Evolutionary conservation across 495 filamentous ascomycete species (phyloP), one percentile per base, ranked within the genome.

Genomic region (Cairneyella variabilis): DNA sequence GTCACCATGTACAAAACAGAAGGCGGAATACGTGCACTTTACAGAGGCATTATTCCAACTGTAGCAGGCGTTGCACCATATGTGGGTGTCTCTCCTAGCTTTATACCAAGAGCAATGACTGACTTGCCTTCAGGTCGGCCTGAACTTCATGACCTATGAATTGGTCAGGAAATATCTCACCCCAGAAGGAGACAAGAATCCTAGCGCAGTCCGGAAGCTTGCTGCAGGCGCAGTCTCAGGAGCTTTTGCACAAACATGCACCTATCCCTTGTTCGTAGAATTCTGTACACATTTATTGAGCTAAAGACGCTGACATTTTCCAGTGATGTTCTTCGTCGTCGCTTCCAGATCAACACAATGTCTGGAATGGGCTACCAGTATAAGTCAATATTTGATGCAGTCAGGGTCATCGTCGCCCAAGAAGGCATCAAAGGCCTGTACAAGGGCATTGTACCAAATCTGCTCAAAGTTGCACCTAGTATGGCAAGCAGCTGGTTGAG

Each of bases 301-400:
- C 37, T 41, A n/a, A 1, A 23, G 1, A 39, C 28, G 32, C 56
- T 63, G 12, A 63, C 44, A 37, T 16, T 26, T 40, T 42, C 23
- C 53, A 95, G 90, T 64, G 91, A 96, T 69, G 95, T 98, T 1
- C 78, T 98, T n/a, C 88, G 93, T 16, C 83, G 93, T 44, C 80
- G 93, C 25, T 98, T 98, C 63, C 93, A 98, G 61, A 95, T 98
- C 71, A 98, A 98, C 66, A 97, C 91, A 44, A 98, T 98, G 93
- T 88, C 84, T 22, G 92, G 92, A n/a, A 91, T 98, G 83, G 95
- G 93, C 37, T 97, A 96, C 61, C 82, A 91, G 66, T 98, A 98
- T 72, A 89, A 83, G 59, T 84, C 83, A 16, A 85, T 98, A 36
- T 78, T 80, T 59, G 90, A 97, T 64, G 93, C 93, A 3, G 72